Percentiles rank a stretch among this genome's conserved stretches.
These are phyloP conservation scores for Mucor lusitanicus DNA, from an alignment of 371 early-diverging fungal genomes.

Conservation along the genomic window DNA sequence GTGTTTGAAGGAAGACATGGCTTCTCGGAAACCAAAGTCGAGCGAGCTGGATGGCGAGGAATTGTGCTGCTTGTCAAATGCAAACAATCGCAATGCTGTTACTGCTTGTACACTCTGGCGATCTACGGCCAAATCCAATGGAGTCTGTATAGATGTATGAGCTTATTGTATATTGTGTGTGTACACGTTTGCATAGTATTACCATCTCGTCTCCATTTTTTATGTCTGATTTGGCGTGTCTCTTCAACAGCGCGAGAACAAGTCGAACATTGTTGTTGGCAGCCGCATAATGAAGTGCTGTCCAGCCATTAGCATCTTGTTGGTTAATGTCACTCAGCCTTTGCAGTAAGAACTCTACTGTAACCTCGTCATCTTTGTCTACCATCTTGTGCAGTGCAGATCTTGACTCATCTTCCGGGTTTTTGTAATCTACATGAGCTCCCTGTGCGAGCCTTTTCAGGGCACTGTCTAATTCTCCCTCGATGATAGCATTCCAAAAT, in stretches of 20 bases:
- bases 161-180: background rate
- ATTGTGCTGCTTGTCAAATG: slow-evolving; percentile 54
- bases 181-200: background rate
- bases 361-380: slow-evolving; percentile 54
- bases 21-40: slow-evolving; percentile 57
- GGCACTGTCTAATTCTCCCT: slow-evolving; percentile 59
- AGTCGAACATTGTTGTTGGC: slow-evolving; percentile 65
- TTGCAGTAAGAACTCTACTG: slow-evolving; percentile 70
- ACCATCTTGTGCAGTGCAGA: slow-evolving; percentile 70
- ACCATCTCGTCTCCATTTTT: slow-evolving; percentile 59
- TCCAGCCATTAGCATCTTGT: slow-evolving; percentile 66
- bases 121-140: slow-evolving; percentile 74
- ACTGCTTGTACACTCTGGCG: slow-evolving; percentile 62
- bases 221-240: slow-evolving; percentile 69
- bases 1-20: slow-evolving; percentile 52
- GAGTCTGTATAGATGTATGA: slow-evolving; percentile 39
- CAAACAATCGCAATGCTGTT: slow-evolving; percentile 60
- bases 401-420: slow-evolving; percentile 50
- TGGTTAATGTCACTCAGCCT: slow-evolving; percentile 70
- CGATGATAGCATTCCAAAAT: slow-evolving; percentile 61
- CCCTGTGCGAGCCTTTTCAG: slow-evolving; percentile 70
- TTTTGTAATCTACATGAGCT: slow-evolving; percentile 72
- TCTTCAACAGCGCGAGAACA: slow-evolving; percentile 65
- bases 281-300: slow-evolving; percentile 80
- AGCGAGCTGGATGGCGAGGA: slow-evolving; percentile 44